Conservation (phyloP, 2,329 filamentous ascomycete genomes). For the Phoma sp. region DNA sequence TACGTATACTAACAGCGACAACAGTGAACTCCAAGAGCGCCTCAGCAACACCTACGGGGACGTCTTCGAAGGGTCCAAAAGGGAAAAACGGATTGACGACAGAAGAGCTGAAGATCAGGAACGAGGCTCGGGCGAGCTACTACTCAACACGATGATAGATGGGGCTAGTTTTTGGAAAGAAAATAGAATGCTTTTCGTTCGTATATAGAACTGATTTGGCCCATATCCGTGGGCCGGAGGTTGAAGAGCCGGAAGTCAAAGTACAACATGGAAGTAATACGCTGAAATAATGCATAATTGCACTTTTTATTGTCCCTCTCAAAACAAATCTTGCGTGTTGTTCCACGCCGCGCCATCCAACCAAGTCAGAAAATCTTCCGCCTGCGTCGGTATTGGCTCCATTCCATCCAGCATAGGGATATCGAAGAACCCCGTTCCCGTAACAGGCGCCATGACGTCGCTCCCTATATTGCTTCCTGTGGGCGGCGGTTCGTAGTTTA, state of each 20-base stretch:
- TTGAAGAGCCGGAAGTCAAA: neutral
- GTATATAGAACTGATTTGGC: neutral
- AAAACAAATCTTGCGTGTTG: conserved; percentile 34
- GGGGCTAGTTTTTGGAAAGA: neutral
- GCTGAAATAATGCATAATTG: neutral
- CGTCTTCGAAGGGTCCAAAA: conserved; percentile 2
- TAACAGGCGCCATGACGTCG: conserved; percentile 17
- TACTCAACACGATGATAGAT: conserved; percentile 11
- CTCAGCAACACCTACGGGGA: neutral
- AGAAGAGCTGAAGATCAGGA: conserved; percentile 12
- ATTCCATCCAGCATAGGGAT: conserved; percentile 46
- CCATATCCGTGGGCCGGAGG: too few species aligned
- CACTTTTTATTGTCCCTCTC: too few species aligned
- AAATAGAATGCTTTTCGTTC: neutral
- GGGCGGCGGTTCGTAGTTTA: conserved; percentile 43
- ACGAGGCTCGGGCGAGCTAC: conserved; percentile 22
- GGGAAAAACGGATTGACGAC: conserved; percentile 7
- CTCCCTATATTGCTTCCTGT: conserved; percentile 25
- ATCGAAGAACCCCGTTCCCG: conserved; percentile 42
- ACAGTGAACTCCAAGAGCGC: neutral
- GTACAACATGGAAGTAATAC: too few species aligned
- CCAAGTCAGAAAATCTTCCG: conserved; percentile 47
- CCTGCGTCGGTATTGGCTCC: conserved; percentile 47
- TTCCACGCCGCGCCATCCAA: conserved; percentile 48
- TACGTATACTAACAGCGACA: neutral